phyloP scores from a whole-genome alignment of 176 grass and related monocot species.

The Pontederia crassipes region DNA sequence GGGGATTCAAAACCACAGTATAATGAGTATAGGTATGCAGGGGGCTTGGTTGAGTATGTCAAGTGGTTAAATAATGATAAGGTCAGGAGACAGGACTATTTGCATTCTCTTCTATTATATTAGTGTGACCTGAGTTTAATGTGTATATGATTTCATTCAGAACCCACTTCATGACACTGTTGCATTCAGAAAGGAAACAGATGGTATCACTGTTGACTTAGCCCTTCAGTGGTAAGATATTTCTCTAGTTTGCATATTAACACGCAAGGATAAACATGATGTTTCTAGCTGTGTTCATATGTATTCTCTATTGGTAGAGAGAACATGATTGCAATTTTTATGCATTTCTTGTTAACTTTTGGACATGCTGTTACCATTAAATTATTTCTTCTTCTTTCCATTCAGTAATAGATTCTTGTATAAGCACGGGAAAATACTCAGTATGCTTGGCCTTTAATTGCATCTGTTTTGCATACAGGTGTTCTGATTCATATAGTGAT shows the following conservation, averaged over 20 bases:
- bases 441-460: slow-evolving; percentile 11
- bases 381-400: not conserved
- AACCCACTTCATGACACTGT: slow-evolving; percentile 77
- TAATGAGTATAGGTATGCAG: slow-evolving; percentile 87
- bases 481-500: slow-evolving; percentile 89
- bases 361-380: no score
- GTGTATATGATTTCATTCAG: slow-evolving; percentile 31
- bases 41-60: slow-evolving; percentile 92
- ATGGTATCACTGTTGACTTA: slow-evolving; percentile 73
- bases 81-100: slow-evolving; percentile 30
- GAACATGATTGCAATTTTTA: not conserved
- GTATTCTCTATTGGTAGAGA: no score
- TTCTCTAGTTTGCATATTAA: slow-evolving; percentile 1
- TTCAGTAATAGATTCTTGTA: not conserved
- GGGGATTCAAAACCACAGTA: slow-evolving; percentile 37
- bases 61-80: slow-evolving; percentile 95
- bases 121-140: slow-evolving; percentile 20
- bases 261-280: not conserved
- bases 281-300: not conserved
- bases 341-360: not conserved
- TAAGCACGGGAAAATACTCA: not conserved
- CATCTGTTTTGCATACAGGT: slow-evolving; percentile 44
- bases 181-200: slow-evolving; percentile 56
- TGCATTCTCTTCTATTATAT: slow-evolving; percentile 7
- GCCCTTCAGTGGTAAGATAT: slow-evolving; percentile 88